A percentile compares a stretch with the other conserved stretches of the same genome.
These are phyloP conservation scores for Geosmithia morbida DNA, from an alignment of 2,329 filamentous ascomycete genomes.

Conservation along the genomic window DNA sequence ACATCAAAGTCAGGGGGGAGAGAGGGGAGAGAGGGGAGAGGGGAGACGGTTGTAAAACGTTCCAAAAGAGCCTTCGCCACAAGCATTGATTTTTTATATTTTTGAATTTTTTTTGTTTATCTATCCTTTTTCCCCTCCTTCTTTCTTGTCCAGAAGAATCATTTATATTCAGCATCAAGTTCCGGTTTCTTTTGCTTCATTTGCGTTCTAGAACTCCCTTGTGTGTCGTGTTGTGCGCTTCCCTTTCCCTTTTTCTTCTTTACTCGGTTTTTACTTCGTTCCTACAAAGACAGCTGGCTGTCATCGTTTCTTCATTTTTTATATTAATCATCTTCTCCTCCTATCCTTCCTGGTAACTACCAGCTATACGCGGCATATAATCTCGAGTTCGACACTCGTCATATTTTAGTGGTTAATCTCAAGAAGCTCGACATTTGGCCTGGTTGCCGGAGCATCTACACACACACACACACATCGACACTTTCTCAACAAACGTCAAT, in stretches of 20 bases:
- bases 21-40: too few species aligned
- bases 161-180: neutral
- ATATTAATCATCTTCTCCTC: neutral
- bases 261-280: neutral
- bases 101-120: too few species aligned
- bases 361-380: neutral
- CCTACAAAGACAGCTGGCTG: neutral
- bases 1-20: too few species aligned
- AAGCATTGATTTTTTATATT: too few species aligned
- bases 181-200: neutral
- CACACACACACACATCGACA: neutral
- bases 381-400: neutral
- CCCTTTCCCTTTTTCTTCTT: neutral
- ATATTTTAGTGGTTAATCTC: neutral
- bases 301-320: neutral
- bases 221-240: neutral
- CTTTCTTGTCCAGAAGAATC: neutral
- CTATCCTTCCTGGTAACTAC: neutral
- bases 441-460: neutral
- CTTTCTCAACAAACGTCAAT: neutral
- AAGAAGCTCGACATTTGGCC: neutral
- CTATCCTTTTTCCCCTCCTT: neutral
- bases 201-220: neutral
- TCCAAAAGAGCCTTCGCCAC: too few species aligned
- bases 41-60: too few species aligned